Evolutionary conservation across 1,284 basidiomycete species (phyloP).

Genomic region (Lentinus polychrous): DNA sequence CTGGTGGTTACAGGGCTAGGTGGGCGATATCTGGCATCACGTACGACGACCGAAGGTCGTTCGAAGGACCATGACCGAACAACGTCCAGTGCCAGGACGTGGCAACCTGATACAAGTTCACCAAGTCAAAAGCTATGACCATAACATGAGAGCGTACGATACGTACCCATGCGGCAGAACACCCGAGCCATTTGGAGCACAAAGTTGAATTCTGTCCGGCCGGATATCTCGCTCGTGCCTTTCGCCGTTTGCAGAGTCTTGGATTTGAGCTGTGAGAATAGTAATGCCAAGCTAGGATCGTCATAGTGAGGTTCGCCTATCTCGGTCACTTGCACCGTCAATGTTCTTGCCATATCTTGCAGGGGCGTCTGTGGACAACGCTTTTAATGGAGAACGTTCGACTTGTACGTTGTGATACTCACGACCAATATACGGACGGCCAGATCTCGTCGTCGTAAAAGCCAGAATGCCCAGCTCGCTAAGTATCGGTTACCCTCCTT

Average conservation of each 20-base stretch:
- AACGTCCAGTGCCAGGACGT: slow-evolving; percentile 80
- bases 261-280: slow-evolving; percentile 86
- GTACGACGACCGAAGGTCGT: slow-evolving; percentile 46
- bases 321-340: slow-evolving; percentile 47
- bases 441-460: slow-evolving; percentile 77
- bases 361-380: slow-evolving; percentile 60
- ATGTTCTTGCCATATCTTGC: slow-evolving; percentile 54
- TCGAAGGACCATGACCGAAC: slow-evolving; percentile 89
- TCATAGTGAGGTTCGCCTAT: slow-evolving; percentile 87
- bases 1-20: slow-evolving; percentile 37
- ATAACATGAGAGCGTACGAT: background rate
- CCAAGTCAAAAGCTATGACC: background rate
- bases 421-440: slow-evolving; percentile 82
- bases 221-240: slow-evolving; percentile 85
- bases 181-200: slow-evolving; percentile 89
- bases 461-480: slow-evolving; percentile 97
- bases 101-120: slow-evolving; percentile 68
- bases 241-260: slow-evolving; percentile 89
- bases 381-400: background rate
- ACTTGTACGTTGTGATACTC: slow-evolving; percentile 18
- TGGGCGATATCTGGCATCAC: slow-evolving; percentile 24
- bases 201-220: slow-evolving; percentile 86
- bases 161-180: slow-evolving; percentile 86
- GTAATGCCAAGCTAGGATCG: slow-evolving; percentile 82
- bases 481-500: slow-evolving; percentile 86